phyloP scores from a whole-genome alignment of 2,329 filamentous ascomycete species.

The Colletotrichum godetiae region DNA sequence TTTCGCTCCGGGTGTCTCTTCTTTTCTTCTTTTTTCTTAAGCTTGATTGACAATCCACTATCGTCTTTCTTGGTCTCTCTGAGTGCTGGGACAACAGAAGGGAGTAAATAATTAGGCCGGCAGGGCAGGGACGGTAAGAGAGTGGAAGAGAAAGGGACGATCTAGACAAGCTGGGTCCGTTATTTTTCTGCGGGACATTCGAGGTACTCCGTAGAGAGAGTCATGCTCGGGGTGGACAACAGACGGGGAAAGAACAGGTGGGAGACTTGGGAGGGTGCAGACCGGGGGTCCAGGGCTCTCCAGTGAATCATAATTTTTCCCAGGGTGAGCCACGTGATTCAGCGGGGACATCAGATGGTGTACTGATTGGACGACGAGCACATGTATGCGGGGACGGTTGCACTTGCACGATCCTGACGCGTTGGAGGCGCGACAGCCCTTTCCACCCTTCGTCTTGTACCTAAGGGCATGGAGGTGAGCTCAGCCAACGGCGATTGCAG shows the following conservation, averaged over 20 bases:
- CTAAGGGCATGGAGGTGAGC: not conserved
- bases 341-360: conserved; percentile 24
- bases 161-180: not conserved
- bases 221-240: not conserved
- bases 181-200: not conserved
- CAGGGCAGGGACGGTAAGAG: not conserved
- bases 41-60: not conserved
- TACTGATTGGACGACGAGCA: conserved; percentile 23
- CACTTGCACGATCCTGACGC: conserved; percentile 35
- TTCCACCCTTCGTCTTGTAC: not conserved
- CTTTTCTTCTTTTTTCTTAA: not conserved
- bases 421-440: conserved; percentile 27
- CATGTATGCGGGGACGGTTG: conserved; percentile 5
- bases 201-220: too few species aligned
- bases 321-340: conserved; percentile 32
- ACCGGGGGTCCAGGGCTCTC: conserved; percentile 19
- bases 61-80: not conserved
- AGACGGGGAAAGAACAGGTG: conserved; percentile 32
- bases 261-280: not conserved
- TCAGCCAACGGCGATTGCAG: not conserved
- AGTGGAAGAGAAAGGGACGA: not conserved
- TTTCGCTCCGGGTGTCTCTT: not conserved
- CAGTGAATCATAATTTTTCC: conserved; percentile 26
- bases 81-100: not conserved
- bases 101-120: not conserved